Evolutionary conservation across 208 protist genomes (phyloP).

Genomic region (Angomonas deanei): DNA sequence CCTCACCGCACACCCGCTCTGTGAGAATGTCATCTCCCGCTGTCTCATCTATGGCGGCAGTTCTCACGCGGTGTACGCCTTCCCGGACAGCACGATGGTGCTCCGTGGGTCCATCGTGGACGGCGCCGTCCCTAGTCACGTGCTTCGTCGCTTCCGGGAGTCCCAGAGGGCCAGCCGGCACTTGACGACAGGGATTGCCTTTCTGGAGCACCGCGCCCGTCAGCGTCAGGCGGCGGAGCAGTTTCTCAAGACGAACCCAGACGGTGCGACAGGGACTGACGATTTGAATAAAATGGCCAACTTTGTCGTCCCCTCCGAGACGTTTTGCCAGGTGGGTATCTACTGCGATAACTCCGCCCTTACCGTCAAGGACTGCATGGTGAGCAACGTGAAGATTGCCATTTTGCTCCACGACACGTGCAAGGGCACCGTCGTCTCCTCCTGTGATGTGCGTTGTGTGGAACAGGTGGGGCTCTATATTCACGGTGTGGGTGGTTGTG

Average conservation of each 20-base stretch:
- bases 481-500: slow-evolving; percentile 37
- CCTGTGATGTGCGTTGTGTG: slow-evolving; percentile 46
- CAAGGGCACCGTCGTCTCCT: slow-evolving; percentile 19
- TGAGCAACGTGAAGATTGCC: slow-evolving; percentile 54
- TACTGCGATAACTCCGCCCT: slow-evolving; percentile 77
- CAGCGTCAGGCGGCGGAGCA: slow-evolving; percentile 14
- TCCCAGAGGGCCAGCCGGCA: slow-evolving; percentile 10
- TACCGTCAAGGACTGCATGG: slow-evolving; percentile 43
- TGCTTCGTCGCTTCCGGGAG: background rate
- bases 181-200: slow-evolving; percentile 13
- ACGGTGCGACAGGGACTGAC: background rate
- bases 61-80: slow-evolving; percentile 69
- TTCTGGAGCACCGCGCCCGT: slow-evolving; percentile 19
- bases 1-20: slow-evolving; percentile 46
- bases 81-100: slow-evolving; percentile 37
- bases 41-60: slow-evolving; percentile 61
- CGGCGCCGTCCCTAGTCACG: slow-evolving; percentile 25
- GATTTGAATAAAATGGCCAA: slow-evolving; percentile 16
- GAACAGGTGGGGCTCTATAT: slow-evolving; percentile 54
- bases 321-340: slow-evolving; percentile 46
- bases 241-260: slow-evolving; percentile 3
- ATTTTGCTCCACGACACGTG: slow-evolving; percentile 53
- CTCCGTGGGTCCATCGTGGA: slow-evolving; percentile 47
- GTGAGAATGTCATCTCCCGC: slow-evolving; percentile 40
- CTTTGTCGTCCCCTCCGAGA: slow-evolving; percentile 28